A percentile compares a stretch with the other conserved stretches of the same genome.
Evolutionary conservation across 2,329 filamentous ascomycete species (phyloP).

Genomic region (Microthyrium microscopicum): DNA sequence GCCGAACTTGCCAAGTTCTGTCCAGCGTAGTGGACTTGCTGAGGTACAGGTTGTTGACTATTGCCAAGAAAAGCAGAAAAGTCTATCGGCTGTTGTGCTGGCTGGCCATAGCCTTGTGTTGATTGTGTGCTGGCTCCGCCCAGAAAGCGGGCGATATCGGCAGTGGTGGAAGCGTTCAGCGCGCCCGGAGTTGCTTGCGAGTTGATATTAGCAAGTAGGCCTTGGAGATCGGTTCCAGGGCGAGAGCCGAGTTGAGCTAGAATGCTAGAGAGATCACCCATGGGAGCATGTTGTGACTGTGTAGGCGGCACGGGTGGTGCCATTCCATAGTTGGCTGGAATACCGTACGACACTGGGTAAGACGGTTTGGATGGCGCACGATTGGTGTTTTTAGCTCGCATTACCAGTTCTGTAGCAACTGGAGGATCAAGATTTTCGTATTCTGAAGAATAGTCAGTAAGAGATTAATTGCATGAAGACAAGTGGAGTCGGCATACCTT

Average conservation of each 20-base stretch:
- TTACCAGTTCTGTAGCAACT: constrained; percentile 65
- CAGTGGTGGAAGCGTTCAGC: not conserved
- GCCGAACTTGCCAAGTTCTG: too few relatives aligned
- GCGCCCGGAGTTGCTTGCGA: not conserved
- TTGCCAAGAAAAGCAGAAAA: too few relatives aligned
- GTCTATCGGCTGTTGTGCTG: too few relatives aligned
- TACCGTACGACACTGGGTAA: not conserved
- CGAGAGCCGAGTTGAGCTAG: not conserved
- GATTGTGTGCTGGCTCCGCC: not conserved
- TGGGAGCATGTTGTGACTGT: constrained; percentile 2
- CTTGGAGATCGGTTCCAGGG: not conserved
- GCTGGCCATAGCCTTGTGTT: too few relatives aligned
- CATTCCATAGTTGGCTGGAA: constrained; percentile 2
- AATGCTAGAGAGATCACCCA: not conserved
- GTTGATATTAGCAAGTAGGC: not conserved
- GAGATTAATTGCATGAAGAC: constrained; percentile 10
- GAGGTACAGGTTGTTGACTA: too few relatives aligned
- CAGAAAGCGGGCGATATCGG: not conserved
- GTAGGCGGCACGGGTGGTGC: too few relatives aligned
- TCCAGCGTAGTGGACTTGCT: too few relatives aligned
- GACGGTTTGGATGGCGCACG: not conserved
- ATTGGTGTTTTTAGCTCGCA: constrained; percentile 42
- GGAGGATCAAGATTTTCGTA: constrained; percentile 68
- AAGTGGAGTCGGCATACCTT: constrained; percentile 29
- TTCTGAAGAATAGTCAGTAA: constrained; percentile 29